Conservation (phyloP, 768 basidiomycete genomes). For the Tylopilus vinaceipallidus region DNA sequence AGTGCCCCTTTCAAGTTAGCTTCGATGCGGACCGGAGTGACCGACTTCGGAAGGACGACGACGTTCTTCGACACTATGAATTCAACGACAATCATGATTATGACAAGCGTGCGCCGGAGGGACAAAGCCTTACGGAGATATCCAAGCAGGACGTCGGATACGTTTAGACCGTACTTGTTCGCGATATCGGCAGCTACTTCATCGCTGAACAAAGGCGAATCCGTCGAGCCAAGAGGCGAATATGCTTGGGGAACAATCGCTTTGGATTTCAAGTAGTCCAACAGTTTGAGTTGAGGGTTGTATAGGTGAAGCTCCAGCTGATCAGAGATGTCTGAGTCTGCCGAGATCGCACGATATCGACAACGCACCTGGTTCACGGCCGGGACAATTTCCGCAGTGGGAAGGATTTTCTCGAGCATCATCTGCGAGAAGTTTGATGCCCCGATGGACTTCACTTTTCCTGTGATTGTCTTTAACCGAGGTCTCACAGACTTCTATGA, state of each 20-base stretch:
- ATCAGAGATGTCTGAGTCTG: not conserved
- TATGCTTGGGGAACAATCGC: constrained; percentile 75
- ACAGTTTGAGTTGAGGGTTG: constrained; percentile 70
- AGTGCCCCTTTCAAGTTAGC: constrained; percentile 55
- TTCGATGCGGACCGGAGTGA: constrained; percentile 66
- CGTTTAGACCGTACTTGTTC: constrained; percentile 48
- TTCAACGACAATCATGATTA: not conserved
- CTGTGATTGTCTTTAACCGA: constrained; percentile 31
- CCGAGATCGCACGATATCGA: not conserved
- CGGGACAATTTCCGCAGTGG: constrained; percentile 63
- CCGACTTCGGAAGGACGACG: constrained; percentile 74
- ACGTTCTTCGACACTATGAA: constrained; percentile 57
- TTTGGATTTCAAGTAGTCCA: constrained; percentile 60
- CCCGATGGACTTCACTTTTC: constrained; percentile 66
- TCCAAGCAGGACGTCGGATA: constrained; percentile 59
- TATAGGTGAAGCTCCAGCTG: constrained; percentile 74
- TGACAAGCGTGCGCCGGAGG: constrained; percentile 3
- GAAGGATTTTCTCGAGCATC: constrained; percentile 68
- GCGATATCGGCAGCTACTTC: constrained; percentile 60
- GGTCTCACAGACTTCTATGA: constrained; percentile 3
- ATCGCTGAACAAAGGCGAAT: constrained; percentile 64
- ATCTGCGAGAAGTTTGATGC: constrained; percentile 73
- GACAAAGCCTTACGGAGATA: constrained; percentile 49
- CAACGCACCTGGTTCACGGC: constrained; percentile 66
- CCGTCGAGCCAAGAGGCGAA: constrained; percentile 73